Base-by-base conservation (phyloP, 2,329 filamentous ascomycete species). In the Exophiala phaeomuriformis region DNA sequence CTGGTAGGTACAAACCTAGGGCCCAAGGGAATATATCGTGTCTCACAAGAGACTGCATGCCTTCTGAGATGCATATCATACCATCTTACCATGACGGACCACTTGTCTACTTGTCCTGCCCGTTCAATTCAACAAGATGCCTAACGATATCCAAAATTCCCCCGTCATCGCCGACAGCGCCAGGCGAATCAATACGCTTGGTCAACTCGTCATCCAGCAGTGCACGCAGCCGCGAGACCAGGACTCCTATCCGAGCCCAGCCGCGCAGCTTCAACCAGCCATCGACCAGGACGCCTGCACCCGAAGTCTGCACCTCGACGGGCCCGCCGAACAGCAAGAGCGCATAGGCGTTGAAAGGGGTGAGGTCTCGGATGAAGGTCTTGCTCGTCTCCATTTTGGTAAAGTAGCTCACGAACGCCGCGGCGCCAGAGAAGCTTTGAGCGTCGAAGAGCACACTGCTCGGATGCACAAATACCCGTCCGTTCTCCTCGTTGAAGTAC, bases 241-340 rank as follows among this genome's bases (percentile, higher is more conserved):
- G 70, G 8, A 97, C 91, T 31, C 91, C 93, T 59, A 98, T 93
- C 44, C 93, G 81, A 1, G 93, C 91, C 93, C 93, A 98, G 0
- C 93, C 93, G 28, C 89, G 79, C 32, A 98, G 73, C 35, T 80
- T 69, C 33, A 97, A 75, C 93, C 91, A 97, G 48, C 88, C 90
- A 70, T 97, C 93, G 2, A 98, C 88, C 2, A 96, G 75, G 12
- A 98, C 73, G 0, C 93, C 93, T 27, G 90, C 77, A 4, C 91
- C 91, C 41, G 90, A 75, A 0, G 90, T 95, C 70, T 97, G 93
- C 2, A 97, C 81, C 55, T 83, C 81, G 47, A 97, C 53, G 1
- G 82, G 77, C 0, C 93, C 93, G 1, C 85, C 86, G 70, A 98
- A 97, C 53, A 98, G 78, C 29, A 98, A 80, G 33, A 96, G 75